Base-by-base conservation (phyloP, 257 asterid genomes). In the Solanum bulbocastanum region DNA sequence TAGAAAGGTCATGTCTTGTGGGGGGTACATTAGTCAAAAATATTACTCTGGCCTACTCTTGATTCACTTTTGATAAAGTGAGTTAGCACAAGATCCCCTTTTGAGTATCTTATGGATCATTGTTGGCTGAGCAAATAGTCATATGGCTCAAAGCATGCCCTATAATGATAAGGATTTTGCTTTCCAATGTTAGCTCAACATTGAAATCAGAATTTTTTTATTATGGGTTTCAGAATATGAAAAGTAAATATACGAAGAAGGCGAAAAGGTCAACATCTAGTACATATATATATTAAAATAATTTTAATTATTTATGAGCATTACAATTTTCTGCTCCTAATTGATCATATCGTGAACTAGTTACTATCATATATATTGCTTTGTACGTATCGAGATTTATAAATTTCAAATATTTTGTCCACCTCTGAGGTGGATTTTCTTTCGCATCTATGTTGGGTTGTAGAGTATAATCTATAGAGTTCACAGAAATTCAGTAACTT, bases 141-240 rank as follows among this genome's bases (percentile, higher is more conserved):
- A 58, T 22, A 58, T 22, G 25, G 66, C 12, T 3, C 66, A 58
- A 58, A 58, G 66, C 27, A 58, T 58, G 13, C 13, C 66, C 12
- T 20, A 58, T 52, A 58, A 58, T 8, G 66, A 58, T 58, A 58
- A 58, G 66, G 66, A 58, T 58, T 58, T 58, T 58, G 66, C 25
- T 58, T 58, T 56, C 4, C 22, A 7, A 56, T 4, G 58, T 14
- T 46, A 4, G 58, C 20, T 14, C 20, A 46, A 5, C 1, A 8
- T 3, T 2, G 60, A 5, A 49, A 49, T 49, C 0, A 49, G 60
- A 49, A 15, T 46, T 15, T 49, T 49, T 49, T 49, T 1, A 49
- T 2, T 49, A 15, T 49, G 1, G 0, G 0, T 0, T 49, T 49
- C 6, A 15, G 8, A 49, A 49, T 49, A 49, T 0, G 0, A 49